These are phyloP conservation scores for Colletotrichum falcatum DNA, from an alignment of 2,329 filamentous ascomycete species.

Conservation along the genomic window DNA sequence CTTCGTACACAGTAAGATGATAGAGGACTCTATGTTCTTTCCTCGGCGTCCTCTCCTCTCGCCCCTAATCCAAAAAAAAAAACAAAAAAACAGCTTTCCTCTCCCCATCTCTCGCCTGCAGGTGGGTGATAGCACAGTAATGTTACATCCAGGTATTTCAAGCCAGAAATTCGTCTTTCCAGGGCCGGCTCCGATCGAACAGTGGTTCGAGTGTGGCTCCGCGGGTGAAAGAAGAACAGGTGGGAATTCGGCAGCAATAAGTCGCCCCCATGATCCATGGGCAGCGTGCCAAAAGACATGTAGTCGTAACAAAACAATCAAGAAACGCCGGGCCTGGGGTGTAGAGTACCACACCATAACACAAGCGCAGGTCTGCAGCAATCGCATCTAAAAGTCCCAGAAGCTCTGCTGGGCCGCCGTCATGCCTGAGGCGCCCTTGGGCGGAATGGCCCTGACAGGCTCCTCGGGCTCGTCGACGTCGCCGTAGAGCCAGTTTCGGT, in stretches of 20 bases:
- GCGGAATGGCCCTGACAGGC: conserved; percentile 51
- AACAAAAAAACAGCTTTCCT: conserved; percentile 4
- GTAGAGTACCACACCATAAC: conserved; percentile 4
- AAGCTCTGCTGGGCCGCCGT: conserved; percentile 53
- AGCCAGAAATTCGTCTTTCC: neutral
- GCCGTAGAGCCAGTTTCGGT: conserved; percentile 69
- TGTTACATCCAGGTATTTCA: conserved; percentile 18
- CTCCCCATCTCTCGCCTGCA: neutral
- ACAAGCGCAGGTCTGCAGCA: conserved; percentile 16
- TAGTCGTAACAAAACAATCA: conserved; percentile 44
- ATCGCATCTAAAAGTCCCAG: conserved; percentile 59
- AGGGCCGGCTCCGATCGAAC: neutral
- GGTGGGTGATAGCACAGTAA: conserved; percentile 11
- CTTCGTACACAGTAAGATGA: conserved; percentile 33
- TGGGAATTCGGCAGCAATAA: conserved; percentile 31
- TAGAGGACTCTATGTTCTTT: conserved; percentile 22
- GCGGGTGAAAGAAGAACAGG: conserved; percentile 27
- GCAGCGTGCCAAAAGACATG: conserved; percentile 48
- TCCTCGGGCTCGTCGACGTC: conserved; percentile 59
- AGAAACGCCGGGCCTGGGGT: conserved; percentile 18
- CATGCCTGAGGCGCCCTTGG: conserved; percentile 53
- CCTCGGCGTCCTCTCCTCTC: conserved; percentile 1
- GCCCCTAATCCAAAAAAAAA: conserved; percentile 35
- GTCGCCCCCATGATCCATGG: conserved; percentile 50
- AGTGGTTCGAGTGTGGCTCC: neutral